A percentile compares a stretch with the other conserved stretches of the same genome.
phyloP scores from a whole-genome alignment of 306 rosid species.

The Inga laurina region DNA sequence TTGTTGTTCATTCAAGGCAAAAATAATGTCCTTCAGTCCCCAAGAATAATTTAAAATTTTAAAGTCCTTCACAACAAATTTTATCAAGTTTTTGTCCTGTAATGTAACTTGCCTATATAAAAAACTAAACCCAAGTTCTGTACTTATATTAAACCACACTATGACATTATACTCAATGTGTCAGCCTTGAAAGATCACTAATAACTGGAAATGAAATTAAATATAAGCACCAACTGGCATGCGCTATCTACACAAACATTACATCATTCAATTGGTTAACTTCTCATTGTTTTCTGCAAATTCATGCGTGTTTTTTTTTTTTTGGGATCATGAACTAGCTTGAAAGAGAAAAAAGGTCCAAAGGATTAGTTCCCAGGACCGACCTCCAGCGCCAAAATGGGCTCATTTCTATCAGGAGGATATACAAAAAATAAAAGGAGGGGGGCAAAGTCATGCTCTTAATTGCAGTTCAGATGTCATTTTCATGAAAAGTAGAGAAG shows the following conservation, averaged over 20 bases:
- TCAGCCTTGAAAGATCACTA: background rate
- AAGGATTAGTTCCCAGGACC: background rate
- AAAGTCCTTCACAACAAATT: background rate
- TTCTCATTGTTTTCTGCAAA: conserved; percentile 32
- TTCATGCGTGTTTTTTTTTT: background rate
- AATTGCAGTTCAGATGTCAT: conserved; percentile 30
- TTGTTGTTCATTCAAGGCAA: background rate
- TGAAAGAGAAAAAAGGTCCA: background rate
- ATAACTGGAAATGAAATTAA: background rate
- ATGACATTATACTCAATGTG: background rate
- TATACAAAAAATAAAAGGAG: background rate
- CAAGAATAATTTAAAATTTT: background rate
- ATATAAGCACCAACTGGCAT: background rate
- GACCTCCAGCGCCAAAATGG: background rate
- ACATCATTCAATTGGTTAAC: conserved; percentile 25
- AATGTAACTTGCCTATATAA: background rate
- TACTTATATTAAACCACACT: background rate
- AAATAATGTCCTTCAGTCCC: background rate
- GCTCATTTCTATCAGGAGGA: background rate
- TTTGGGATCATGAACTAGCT: background rate
- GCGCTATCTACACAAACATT: background rate
- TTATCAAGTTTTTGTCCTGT: background rate
- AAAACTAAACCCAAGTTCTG: background rate
- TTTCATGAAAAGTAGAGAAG: background rate
- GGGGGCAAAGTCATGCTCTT: conserved; percentile 11